Base-by-base conservation (phyloP, 169 alveolate species). In the Cryptosporidium baileyi region DNA sequence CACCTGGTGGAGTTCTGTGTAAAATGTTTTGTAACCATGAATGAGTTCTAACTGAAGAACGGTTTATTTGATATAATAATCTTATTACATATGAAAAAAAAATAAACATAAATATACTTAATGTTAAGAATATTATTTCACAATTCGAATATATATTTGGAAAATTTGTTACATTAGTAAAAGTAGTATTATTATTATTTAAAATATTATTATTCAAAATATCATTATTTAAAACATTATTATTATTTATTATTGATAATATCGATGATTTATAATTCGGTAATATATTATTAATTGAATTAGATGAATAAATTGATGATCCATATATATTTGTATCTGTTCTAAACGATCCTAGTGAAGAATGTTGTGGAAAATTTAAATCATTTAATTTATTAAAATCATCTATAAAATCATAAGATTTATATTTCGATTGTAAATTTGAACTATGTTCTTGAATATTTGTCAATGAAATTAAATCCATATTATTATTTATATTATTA, bases 1-100 rank as follows among this genome's bases (percentile, higher is more conserved):
- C 85, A 17, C 85, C 85, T 0, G 85, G 85, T 11, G 85, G 85
- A 52, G 85, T 74, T 54, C 85, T 74, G n/a, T 74, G 85, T 22
- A 74, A 7, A 19, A 74, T 74, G 40, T 59, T 52, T 41, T 74
- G 74, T 13, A 74, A 7, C 85, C 85, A 74, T 17, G 85, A 74
- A n/a, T 74, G 60, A 74, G 85, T 74, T 74, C 85, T 74, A 13
- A 40, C 60, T 0, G 85, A 51, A 6, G 85, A 51, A 11, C 60
- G 30, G 74, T 74, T 74, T 32, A 74, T 38, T 22, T 74, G 85
- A 26, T 74, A 74, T 7, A 74, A 43, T 2, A 74, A 30, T 34
- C 85, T 32, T 17, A 74, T 74, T 7, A 51, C 60, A n/a, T 38
- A 52, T 9, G 85, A 54, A 36, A 51, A 40, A 41, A 74, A 74